Conservation (phyloP, 306 rosid species). For the Citrullus mucosospermus region DNA sequence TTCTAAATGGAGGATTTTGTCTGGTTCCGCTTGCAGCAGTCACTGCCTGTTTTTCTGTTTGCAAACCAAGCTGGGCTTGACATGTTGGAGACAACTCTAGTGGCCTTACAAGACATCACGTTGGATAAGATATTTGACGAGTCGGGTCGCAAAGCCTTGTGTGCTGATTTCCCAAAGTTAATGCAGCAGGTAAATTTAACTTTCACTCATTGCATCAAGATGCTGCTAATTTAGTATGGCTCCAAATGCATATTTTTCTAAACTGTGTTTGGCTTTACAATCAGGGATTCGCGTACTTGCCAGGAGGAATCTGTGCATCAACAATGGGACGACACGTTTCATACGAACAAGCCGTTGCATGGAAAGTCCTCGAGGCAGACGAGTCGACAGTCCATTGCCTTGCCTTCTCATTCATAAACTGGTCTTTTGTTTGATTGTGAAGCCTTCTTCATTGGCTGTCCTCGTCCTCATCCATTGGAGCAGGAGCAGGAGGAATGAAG, state of each 20-base stretch:
- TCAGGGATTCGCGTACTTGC: slow-evolving; percentile 79
- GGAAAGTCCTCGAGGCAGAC: slow-evolving; percentile 80
- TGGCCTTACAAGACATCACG: slow-evolving; percentile 88
- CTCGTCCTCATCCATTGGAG: neutral
- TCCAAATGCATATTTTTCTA: neutral
- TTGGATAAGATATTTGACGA: slow-evolving; percentile 85
- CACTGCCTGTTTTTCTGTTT: slow-evolving; percentile 68
- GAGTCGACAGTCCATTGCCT: slow-evolving; percentile 72
- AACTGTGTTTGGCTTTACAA: neutral
- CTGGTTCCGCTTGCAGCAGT: slow-evolving; percentile 27
- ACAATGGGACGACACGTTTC: slow-evolving; percentile 85
- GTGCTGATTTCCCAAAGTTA: slow-evolving; percentile 65
- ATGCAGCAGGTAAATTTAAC: slow-evolving; percentile 63
- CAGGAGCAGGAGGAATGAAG: neutral
- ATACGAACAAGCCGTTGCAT: slow-evolving; percentile 81
- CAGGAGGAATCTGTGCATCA: slow-evolving; percentile 83
- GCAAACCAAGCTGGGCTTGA: slow-evolving; percentile 96
- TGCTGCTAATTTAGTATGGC: neutral
- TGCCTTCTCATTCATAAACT: slow-evolving; percentile 79
- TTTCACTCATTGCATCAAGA: neutral
- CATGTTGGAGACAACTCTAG: slow-evolving; percentile 90
- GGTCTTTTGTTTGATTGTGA: slow-evolving; percentile 83
- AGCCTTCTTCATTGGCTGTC: slow-evolving; percentile 6
- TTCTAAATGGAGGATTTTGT: neutral
- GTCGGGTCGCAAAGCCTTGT: slow-evolving; percentile 68